Conservation (phyloP, 495 filamentous ascomycete species). For the Ramalina intermedia region DNA sequence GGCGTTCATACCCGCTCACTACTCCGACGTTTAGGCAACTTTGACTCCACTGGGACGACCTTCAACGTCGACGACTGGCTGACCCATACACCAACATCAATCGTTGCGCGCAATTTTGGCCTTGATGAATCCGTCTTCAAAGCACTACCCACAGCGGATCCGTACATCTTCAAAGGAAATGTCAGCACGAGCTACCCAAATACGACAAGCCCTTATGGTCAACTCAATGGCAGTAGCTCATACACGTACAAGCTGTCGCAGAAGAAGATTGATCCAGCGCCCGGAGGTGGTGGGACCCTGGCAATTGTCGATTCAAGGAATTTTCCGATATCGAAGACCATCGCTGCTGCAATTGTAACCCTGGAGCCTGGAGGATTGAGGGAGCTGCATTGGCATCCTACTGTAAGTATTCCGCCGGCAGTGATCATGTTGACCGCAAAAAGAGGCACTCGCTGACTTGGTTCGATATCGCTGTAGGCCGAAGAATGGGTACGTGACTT, state of each 20-base stretch:
- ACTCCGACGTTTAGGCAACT: constrained; percentile 14
- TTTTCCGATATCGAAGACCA: constrained; percentile 44
- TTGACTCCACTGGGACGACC: constrained; percentile 32
- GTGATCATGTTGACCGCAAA: background rate
- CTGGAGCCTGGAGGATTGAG: constrained; percentile 45
- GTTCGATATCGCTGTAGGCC: constrained; percentile 22
- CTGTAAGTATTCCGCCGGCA: constrained; percentile 24
- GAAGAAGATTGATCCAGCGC: constrained; percentile 34
- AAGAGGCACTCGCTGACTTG: constrained; percentile 1
- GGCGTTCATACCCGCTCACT: constrained; percentile 16
- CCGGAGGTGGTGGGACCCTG: constrained; percentile 43
- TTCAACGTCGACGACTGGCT: constrained; percentile 55
- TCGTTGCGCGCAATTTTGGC: constrained; percentile 54
- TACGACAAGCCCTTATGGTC: constrained; percentile 32
- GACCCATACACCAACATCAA: constrained; percentile 41
- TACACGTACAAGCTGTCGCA: constrained; percentile 42
- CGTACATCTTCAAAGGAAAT: constrained; percentile 41
- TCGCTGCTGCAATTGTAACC: constrained; percentile 45
- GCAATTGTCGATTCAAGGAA: constrained; percentile 46
- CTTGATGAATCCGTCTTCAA: constrained; percentile 40
- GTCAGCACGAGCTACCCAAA: constrained; percentile 26
- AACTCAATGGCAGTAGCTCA: constrained; percentile 37
- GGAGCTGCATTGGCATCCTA: constrained; percentile 58
- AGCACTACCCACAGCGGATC: constrained; percentile 38
- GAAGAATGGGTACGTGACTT: constrained; percentile 33